Evolutionary conservation across 75 land plant species (phyloP), one percentile per base, ranked within the genome.

Genomic region (Ceratopteris richardii): DNA sequence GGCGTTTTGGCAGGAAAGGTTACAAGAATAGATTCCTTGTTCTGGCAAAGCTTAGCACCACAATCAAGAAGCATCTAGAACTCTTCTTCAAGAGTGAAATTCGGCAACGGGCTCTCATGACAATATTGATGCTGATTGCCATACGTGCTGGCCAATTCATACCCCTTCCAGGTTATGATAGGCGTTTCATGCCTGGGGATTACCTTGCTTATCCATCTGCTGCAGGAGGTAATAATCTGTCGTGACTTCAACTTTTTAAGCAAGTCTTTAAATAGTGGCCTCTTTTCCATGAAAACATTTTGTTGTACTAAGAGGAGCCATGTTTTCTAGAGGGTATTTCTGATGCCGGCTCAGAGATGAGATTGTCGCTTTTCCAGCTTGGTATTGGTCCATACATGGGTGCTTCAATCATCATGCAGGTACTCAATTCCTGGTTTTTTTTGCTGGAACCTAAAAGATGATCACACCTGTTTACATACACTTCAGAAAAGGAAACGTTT

Each of bases 351-450:
- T 54, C 77, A 54, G 98, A 88, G 62, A 71, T 87, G 51, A 85
- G 83, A 75, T 70, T 94, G 27, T 85, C 98, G 9, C 61, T 94
- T 56, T 94, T 94, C 48, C 98, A 94, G 73, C 90, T 94, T 48
- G 98, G 98, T 23, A 73, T 94, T 30, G 75, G 90, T 68, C 98
- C 92, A 31, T 86, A 83, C 59, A 94, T 94, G 56, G 65, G 71
- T 44, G 89, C 98, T 56, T 88, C 90, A 6, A 94, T 87, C 63
- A 43, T 89, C 31, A 88, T 94, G 85, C 98, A 94, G 94, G 98
- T 88, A 9, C 9, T n/a, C n/a, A n/a, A n/a, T n/a, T n/a, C n/a
- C n/a, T n/a, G n/a, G n/a, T n/a, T n/a, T n/a, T n/a, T n/a, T n/a
- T n/a, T n/a, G n/a, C n/a, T n/a, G n/a, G n/a, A n/a, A n/a, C n/a